Conservation (phyloP, 2,329 filamentous ascomycete genomes). For the Blastomyces percursus region DNA sequence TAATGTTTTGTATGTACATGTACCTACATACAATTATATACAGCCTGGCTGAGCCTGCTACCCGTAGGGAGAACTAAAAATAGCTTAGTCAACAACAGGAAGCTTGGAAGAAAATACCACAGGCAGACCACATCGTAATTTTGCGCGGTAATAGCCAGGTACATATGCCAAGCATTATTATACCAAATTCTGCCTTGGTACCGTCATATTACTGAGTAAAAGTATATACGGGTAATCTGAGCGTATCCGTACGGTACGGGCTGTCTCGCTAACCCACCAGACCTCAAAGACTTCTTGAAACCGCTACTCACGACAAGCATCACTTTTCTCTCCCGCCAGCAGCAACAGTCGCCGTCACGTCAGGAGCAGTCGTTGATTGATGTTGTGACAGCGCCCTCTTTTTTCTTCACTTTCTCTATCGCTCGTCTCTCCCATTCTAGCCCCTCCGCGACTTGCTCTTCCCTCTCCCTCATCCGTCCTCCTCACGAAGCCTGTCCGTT, state of each 20-base stretch:
- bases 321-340: neutral
- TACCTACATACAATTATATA: no score
- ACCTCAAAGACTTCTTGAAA: slow-evolving; percentile 1
- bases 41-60: neutral
- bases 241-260: neutral
- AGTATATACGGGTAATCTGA: neutral
- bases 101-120: neutral
- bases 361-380: neutral
- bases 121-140: neutral
- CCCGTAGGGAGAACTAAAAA: neutral
- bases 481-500: slow-evolving; percentile 12
- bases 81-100: neutral
- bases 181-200: neutral
- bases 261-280: slow-evolving; percentile 1
- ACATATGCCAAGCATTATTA: neutral
- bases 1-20: neutral
- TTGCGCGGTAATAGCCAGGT: neutral
- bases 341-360: neutral
- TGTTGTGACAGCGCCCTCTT: neutral
- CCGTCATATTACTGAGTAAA: neutral
- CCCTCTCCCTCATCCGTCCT: neutral
- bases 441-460: neutral
- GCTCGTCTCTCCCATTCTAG: neutral
- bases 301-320: neutral
- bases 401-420: neutral